These are phyloP conservation scores for Xerocomellus chrysenteron DNA, from an alignment of 768 basidiomycete genomes.

Conservation along the genomic window DNA sequence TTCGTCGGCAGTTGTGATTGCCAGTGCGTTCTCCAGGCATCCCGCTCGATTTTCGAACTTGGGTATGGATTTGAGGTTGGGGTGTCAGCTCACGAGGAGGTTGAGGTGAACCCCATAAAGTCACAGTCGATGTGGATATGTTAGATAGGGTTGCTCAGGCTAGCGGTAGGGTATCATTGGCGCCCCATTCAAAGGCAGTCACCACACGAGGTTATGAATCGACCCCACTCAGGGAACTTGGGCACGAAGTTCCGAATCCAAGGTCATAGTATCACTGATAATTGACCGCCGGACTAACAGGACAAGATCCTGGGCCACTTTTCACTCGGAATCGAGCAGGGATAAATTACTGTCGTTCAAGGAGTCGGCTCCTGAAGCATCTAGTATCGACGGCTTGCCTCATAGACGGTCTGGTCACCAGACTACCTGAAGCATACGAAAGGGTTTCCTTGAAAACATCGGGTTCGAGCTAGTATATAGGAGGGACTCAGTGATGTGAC, in stretches of 20 bases:
- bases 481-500: too few species aligned
- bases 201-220: not conserved
- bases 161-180: conserved; percentile 5
- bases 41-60: conserved; percentile 3
- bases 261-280: conserved; percentile 5
- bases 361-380: too few species aligned
- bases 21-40: not conserved
- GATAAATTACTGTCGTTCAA: too few species aligned
- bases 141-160: not conserved
- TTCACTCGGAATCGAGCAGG: too few species aligned
- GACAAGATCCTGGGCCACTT: too few species aligned
- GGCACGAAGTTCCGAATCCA: conserved; percentile 23
- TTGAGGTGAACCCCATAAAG: conserved; percentile 18
- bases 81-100: conserved; percentile 21
- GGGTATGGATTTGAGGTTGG: conserved; percentile 10
- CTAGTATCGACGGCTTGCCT: too few species aligned
- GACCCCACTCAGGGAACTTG: conserved; percentile 12
- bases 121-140: conserved; percentile 1
- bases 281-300: too few species aligned
- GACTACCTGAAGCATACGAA: too few species aligned
- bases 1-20: too few species aligned
- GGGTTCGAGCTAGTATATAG: too few species aligned
- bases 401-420: too few species aligned
- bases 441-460: too few species aligned
- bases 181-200: conserved; percentile 16